These are phyloP conservation scores for Wakefieldia striispora DNA, from an alignment of 768 basidiomycete species.

Conservation along the genomic window DNA sequence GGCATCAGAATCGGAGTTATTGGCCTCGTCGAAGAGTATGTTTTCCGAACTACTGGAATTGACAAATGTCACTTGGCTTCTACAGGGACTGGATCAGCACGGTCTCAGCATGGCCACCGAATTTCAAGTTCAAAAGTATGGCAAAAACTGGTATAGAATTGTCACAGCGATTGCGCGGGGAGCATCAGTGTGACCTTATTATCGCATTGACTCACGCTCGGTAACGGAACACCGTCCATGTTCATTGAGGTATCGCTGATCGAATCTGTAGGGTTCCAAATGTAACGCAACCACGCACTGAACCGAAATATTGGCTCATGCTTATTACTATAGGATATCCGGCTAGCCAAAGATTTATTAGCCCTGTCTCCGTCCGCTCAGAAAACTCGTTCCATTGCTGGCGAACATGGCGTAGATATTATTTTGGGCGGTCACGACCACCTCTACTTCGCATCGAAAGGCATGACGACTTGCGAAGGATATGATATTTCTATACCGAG, in stretches of 20 bases:
- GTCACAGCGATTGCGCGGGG: slow-evolving; percentile 69
- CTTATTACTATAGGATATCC: slow-evolving; percentile 53
- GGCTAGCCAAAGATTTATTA: slow-evolving; percentile 61
- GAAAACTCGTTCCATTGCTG: slow-evolving; percentile 38
- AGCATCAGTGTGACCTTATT: slow-evolving; percentile 73
- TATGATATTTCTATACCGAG: slow-evolving; percentile 51
- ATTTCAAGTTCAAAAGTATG: slow-evolving; percentile 79
- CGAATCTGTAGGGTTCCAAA: slow-evolving; percentile 26
- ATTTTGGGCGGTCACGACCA: slow-evolving; percentile 91
- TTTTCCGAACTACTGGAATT: background rate
- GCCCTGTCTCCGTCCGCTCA: slow-evolving; percentile 60
- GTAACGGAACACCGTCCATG: slow-evolving; percentile 32
- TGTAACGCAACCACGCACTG: slow-evolving; percentile 14
- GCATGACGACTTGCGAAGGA: slow-evolving; percentile 63
- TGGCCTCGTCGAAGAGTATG: slow-evolving; percentile 78
- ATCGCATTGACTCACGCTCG: slow-evolving; percentile 85
- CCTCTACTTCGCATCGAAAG: slow-evolving; percentile 69
- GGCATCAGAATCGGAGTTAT: slow-evolving; percentile 78
- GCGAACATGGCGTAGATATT: slow-evolving; percentile 75
- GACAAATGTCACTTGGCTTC: background rate
- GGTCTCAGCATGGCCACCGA: slow-evolving; percentile 80
- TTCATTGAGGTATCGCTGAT: slow-evolving; percentile 1
- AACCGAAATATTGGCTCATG: slow-evolving; percentile 7
- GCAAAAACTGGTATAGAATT: slow-evolving; percentile 65
- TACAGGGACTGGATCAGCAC: slow-evolving; percentile 86